A percentile compares a stretch with the other conserved stretches of the same genome.
phyloP scores from a whole-genome alignment of 2,329 filamentous ascomycete species.

The Aspergillus novofumigatus region DNA sequence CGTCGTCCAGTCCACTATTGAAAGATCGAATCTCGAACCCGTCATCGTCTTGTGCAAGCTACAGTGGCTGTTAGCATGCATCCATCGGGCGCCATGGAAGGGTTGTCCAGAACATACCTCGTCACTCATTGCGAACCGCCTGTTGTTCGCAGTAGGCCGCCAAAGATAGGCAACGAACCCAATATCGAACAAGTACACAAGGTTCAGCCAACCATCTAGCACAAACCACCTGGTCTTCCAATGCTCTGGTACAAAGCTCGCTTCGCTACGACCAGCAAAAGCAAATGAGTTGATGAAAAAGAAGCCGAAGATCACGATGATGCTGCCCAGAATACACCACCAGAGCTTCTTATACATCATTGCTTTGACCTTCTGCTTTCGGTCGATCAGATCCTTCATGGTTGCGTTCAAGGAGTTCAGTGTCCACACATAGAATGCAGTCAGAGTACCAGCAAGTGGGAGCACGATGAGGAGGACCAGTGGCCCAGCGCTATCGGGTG shows the following conservation, averaged over 20 bases:
- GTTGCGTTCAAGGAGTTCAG: slow-evolving; percentile 91
- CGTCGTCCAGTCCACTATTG: slow-evolving; percentile 67
- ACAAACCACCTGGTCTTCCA: slow-evolving; percentile 99
- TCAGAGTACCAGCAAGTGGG: slow-evolving; percentile 84
- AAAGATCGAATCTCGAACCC: slow-evolving; percentile 96
- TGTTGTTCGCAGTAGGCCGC: slow-evolving; percentile 94
- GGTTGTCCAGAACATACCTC: slow-evolving; percentile 52
- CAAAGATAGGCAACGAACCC: slow-evolving; percentile 92
- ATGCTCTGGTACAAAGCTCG: slow-evolving; percentile 90
- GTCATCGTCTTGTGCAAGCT: slow-evolving; percentile 95
- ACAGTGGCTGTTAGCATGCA: slow-evolving; percentile 25
- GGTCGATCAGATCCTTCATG: slow-evolving; percentile 90
- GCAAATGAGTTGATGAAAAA: slow-evolving; percentile 98
- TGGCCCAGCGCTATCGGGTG: slow-evolving; percentile 82
- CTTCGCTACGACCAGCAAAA: slow-evolving; percentile 78
- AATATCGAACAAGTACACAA: slow-evolving; percentile 93
- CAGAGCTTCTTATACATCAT: slow-evolving; percentile 97
- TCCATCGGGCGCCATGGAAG: background rate
- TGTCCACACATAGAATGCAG: slow-evolving; percentile 98
- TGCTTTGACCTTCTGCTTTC: slow-evolving; percentile 90
- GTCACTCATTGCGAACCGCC: slow-evolving; percentile 97
- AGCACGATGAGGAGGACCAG: slow-evolving; percentile 90
- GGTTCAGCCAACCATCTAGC: slow-evolving; percentile 92
- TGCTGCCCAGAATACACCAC: slow-evolving; percentile 92
- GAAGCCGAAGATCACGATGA: slow-evolving; percentile 94